Base-by-base conservation (phyloP, 2,329 filamentous ascomycete species). In the Akanthomyces dipterigenus region DNA sequence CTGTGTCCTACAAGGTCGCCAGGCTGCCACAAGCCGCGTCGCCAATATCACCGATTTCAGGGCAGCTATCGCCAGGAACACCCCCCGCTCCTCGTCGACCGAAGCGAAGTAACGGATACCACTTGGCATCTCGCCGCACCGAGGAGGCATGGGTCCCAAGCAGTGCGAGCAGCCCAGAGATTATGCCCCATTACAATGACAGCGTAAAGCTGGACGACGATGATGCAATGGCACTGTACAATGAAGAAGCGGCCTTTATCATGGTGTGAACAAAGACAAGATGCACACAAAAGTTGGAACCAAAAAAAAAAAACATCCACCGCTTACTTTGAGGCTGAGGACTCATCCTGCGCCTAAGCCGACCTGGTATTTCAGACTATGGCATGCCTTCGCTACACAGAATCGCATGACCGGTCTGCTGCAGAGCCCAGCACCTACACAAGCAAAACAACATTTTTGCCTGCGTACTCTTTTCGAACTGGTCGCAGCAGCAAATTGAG, bases 41-140 rank as follows among this genome's bases (percentile, higher is more conserved):
- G 7, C 55, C 61, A 40, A 36, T 50, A 12, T 58, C 54, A 8
- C 50, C 61, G 3, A 14, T 43, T 6, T 50, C 42, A 11, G 53
- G 40, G 9, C 54, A 53, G 24, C 28, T 45, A 26, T 62, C 61
- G 12, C 53, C 60, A 14, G 28, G 26, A 20, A 36, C 54, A 5
- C 26, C 55, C 12, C 40, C 55, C 1, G 61, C 28, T 2, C 42
- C 55, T 16, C 31, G 54, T 5, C 61, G 61, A 5, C 61, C 61
- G 40, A 62, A 53, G 34, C 54, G 61, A 20, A 45, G 55, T 22
- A 62, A 62, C 3, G 61, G 48, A 3, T 59, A 58, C 20, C 61
- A 62, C n/a, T 34, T 62, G 1, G 34, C 34, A 5, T 36, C 55
- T 18, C 55, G 26, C 5, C 61, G 49, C 18, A 24, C 49, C 3